Evolutionary conservation across 768 basidiomycete species (phyloP), one percentile per base, ranked within the genome.

Genomic region (Serendipita sp.): DNA sequence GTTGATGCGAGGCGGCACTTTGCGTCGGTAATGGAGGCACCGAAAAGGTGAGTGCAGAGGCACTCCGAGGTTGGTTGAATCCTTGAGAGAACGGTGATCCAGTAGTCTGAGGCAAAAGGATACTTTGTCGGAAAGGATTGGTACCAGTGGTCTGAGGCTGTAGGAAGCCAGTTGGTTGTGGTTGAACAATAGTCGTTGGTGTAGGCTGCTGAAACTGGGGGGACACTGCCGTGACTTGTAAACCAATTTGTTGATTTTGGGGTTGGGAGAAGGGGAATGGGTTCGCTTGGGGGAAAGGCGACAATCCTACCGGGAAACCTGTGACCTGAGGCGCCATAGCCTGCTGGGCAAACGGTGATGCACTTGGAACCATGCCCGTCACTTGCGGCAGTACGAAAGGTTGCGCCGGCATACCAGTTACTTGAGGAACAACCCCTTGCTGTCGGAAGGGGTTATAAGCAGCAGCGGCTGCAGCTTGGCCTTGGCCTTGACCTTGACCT

Each of bases 51-150:
- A 34, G 18, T 37, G 45, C n/a, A 13, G 68, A 68, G 29, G 70
- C 68, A 34, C 68, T 67, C 43, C 29, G 55, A n/a, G 55, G 55
- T 31, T 60, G 55, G 58, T 36, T 40, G 2, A 60, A 23, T 6
- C 33, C 18, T 10, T 23, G 33, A n/a, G 55, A 23, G 16, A 36
- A 27, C 1, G 80, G 77, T 72, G 80, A 75, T 1, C 84, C 83
- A 2, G 84, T 87, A 4, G 76, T 74, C 69, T 86, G 84, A 8
- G 85, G 80, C 29, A 84, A 64, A 66, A 90, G 72, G 79, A 85
- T 81, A 68, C 82, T 89, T 72, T 90, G 89, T 37, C 91, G 79
- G 78, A 94, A 94, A 6, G 90, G 91, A 73, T 92, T 93, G 46
- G 77, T 74, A n/a, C 84, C 86, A 8, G 85, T 87, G 44, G 66